Evolutionary conservation across 768 basidiomycete species (phyloP).

Genomic region (Pseudohyphozyma bogoriensis): DNA sequence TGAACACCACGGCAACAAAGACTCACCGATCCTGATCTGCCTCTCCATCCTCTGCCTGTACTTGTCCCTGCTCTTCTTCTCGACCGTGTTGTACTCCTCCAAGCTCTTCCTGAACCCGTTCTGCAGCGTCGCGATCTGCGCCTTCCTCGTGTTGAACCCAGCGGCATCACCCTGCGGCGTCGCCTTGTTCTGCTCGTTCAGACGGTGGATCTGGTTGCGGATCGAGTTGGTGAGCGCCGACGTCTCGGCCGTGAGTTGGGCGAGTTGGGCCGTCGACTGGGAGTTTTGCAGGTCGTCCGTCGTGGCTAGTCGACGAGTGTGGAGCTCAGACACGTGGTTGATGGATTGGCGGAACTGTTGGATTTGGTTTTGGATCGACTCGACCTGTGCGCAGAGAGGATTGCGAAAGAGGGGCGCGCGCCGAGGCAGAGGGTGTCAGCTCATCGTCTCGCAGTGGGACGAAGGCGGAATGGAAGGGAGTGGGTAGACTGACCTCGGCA

Average conservation of each 20-base stretch:
- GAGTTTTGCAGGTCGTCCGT: slow-evolving; percentile 30
- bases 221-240: slow-evolving; percentile 38
- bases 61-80: slow-evolving; percentile 44
- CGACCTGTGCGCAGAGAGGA: slow-evolving; percentile 14
- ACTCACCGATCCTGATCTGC: slow-evolving; percentile 43
- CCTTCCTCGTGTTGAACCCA: slow-evolving; percentile 30
- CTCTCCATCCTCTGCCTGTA: slow-evolving; percentile 43
- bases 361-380: slow-evolving; percentile 27
- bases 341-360: slow-evolving; percentile 30
- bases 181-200: slow-evolving; percentile 40
- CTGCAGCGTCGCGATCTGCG: slow-evolving; percentile 40
- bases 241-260: slow-evolving; percentile 29
- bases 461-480: too few relatives aligned
- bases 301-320: slow-evolving; percentile 36
- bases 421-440: background rate
- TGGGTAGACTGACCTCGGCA: slow-evolving; percentile 27
- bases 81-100: slow-evolving; percentile 43
- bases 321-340: slow-evolving; percentile 34
- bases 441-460: too few relatives aligned
- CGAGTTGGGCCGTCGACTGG: slow-evolving; percentile 26
- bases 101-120: slow-evolving; percentile 41
- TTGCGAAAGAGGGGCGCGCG: too few relatives aligned
- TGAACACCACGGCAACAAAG: background rate
- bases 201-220: slow-evolving; percentile 40
- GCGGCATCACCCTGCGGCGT: slow-evolving; percentile 32